Percentiles rank a stretch among this genome's conserved stretches.
Conservation (phyloP, 176 grass and related monocot genomes). For the Neostapfia colusana region DNA sequence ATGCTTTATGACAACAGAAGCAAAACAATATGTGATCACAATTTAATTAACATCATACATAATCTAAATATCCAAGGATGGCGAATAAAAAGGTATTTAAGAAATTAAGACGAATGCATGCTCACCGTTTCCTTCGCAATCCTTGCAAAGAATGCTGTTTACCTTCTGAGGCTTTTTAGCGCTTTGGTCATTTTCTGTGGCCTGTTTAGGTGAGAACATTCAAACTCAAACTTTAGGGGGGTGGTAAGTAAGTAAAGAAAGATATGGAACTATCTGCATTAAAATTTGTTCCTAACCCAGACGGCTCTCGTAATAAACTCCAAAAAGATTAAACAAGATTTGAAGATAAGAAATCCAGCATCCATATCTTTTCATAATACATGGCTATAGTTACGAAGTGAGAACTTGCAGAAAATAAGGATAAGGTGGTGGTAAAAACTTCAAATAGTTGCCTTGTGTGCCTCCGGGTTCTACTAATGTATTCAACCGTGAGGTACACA, state of each 20-base stretch:
- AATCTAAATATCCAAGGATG: neutral
- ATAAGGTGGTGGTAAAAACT: too few species aligned
- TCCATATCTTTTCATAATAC: neutral
- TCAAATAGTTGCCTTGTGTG: too few species aligned
- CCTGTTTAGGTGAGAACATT: conserved; percentile 44
- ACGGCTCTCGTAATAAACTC: neutral
- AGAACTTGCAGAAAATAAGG: too few species aligned
- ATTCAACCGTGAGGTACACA: neutral
- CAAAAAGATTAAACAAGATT: neutral
- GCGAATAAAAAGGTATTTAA: neutral
- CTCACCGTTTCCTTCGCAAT: conserved; percentile 69
- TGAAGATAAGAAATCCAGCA: neutral
- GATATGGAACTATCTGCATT: neutral
- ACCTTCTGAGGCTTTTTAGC: conserved; percentile 46
- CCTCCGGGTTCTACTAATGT: too few species aligned
- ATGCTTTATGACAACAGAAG: conserved; percentile 13
- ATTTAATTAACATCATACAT: neutral
- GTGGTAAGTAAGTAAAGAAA: neutral
- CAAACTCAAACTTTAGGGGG: conserved; percentile 9
- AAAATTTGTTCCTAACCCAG: neutral
- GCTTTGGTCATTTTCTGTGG: conserved; percentile 48
- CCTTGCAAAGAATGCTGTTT: conserved; percentile 56
- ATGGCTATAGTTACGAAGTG: neutral
- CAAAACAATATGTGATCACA: neutral
- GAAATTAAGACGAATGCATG: conserved; percentile 27